These are phyloP conservation scores for Takashimella tepidaria DNA, from an alignment of 1,284 basidiomycete species.

Conservation along the genomic window DNA sequence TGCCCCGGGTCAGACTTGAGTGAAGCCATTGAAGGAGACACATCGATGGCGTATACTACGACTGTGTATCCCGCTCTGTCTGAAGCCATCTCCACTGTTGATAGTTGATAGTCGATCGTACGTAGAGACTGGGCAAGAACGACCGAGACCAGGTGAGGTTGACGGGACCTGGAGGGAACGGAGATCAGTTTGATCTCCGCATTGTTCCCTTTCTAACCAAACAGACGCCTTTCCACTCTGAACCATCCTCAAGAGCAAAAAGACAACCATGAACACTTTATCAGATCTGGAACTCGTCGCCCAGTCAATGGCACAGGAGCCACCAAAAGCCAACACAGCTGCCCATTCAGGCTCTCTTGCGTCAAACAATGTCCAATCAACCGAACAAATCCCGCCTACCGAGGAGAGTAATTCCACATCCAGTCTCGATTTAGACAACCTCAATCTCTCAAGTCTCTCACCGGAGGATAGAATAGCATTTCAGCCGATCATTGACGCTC, in stretches of 20 bases:
- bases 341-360: conserved; percentile 1
- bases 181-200: not conserved
- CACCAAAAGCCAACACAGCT: not conserved
- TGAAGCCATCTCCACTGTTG: too few relatives aligned
- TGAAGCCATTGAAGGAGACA: conserved; percentile 77
- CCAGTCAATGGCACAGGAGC: conserved; percentile 32
- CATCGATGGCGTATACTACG: conserved; percentile 67
- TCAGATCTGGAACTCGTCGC: conserved; percentile 45
- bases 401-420: not conserved
- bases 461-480: conserved; percentile 20
- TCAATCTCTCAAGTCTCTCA: conserved; percentile 25
- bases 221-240: not conserved
- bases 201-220: not conserved
- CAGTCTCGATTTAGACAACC: conserved; percentile 9
- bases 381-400: not conserved
- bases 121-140: not conserved
- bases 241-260: not conserved
- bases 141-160: not conserved
- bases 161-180: not conserved
- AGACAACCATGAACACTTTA: conserved; percentile 23
- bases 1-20: conserved; percentile 57
- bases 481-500: conserved; percentile 25
- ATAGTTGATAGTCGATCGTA: conserved; percentile 15
- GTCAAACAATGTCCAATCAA: not conserved
- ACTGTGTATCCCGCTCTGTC: conserved; percentile 42